Conservation (phyloP, 1,284 basidiomycete genomes). For the Butyriboletus appendiculatus region DNA sequence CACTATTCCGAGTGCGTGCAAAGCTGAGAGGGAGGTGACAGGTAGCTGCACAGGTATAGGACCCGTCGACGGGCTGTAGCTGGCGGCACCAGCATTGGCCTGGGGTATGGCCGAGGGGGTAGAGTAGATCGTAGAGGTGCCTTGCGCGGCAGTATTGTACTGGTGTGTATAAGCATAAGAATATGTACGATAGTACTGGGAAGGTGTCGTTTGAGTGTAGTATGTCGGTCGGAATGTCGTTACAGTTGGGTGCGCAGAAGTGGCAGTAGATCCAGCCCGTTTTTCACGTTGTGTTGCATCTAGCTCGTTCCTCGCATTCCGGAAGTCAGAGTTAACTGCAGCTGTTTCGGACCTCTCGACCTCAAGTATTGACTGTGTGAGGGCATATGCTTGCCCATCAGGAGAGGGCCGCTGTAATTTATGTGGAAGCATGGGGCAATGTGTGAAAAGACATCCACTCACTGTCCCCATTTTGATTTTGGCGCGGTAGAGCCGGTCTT, state of each 20-base stretch:
- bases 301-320: slow-evolving; percentile 59
- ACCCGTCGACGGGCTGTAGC: slow-evolving; percentile 41
- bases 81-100: slow-evolving; percentile 28
- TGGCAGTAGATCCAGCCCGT: slow-evolving; percentile 37
- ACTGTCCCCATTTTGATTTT: slow-evolving; percentile 60
- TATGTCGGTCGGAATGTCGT: slow-evolving; percentile 38
- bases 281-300: slow-evolving; percentile 70
- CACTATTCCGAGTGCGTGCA: slow-evolving; percentile 69
- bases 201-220: slow-evolving; percentile 40
- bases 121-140: slow-evolving; percentile 29
- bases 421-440: slow-evolving; percentile 14
- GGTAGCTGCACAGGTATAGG: slow-evolving; percentile 77
- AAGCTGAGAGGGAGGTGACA: slow-evolving; percentile 63
- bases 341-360: slow-evolving; percentile 62
- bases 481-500: slow-evolving; percentile 56
- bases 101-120: slow-evolving; percentile 34
- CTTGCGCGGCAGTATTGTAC: slow-evolving; percentile 40
- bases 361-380: slow-evolving; percentile 64
- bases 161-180: slow-evolving; percentile 56
- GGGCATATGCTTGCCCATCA: slow-evolving; percentile 59
- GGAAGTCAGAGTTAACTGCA: slow-evolving; percentile 56
- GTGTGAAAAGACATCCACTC: slow-evolving; percentile 16
- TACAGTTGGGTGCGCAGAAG: slow-evolving; percentile 30
- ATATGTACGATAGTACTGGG: slow-evolving; percentile 57
- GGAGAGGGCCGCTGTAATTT: slow-evolving; percentile 53